Evolutionary conservation across 495 filamentous ascomycete species (phyloP), one percentile per base, ranked within the genome.

Genomic region (Hypomontagnella submonticulosa): DNA sequence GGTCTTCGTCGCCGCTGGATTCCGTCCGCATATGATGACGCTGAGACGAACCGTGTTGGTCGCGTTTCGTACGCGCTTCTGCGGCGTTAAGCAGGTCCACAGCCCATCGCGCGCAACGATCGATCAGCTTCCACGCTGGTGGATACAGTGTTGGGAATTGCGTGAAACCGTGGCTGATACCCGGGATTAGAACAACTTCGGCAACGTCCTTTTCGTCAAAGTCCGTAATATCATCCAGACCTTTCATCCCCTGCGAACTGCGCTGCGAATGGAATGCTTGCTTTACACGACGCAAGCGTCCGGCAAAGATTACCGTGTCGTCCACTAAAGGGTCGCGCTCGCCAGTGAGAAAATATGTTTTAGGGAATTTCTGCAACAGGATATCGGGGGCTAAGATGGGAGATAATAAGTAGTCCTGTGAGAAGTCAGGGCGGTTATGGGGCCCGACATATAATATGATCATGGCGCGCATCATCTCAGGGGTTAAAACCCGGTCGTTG

Each of bases 391-490:
- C 93, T 3, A 97, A 83, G 13, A 97, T 87, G 1, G 95, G 96
- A 0, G 89, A 95, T 7, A 99, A 85, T 0, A 95, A 82, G 74
- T 90, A 97, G 74, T 99, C 96, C 8, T 90, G 92, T 23, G 84
- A 84, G 77, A 99, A 98, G 73, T 97, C 92, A 6, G 95, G 95
- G 1, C 92, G 88, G 77, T 93, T 89, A 72, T 97, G 88, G 0
- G 94, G 93, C 12, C 95, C 96, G 64, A 99, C 90, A 72, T 99
- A 99, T 16, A 99, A 84, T 74, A 99, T 97, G 58, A 99, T 95
- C 95, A 99, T 98, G 27, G 93, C 93, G 50, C 95, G 89, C 90
- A 98, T 97, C 92, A 99, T 96, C 74, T 98, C 96, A 0, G 95
- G 96, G 0, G 91, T 93, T 19, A 99, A 83, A 34, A 99, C 90